Conservation (phyloP, 495 filamentous ascomycete genomes). For the Chaetomium fimeti region DNA sequence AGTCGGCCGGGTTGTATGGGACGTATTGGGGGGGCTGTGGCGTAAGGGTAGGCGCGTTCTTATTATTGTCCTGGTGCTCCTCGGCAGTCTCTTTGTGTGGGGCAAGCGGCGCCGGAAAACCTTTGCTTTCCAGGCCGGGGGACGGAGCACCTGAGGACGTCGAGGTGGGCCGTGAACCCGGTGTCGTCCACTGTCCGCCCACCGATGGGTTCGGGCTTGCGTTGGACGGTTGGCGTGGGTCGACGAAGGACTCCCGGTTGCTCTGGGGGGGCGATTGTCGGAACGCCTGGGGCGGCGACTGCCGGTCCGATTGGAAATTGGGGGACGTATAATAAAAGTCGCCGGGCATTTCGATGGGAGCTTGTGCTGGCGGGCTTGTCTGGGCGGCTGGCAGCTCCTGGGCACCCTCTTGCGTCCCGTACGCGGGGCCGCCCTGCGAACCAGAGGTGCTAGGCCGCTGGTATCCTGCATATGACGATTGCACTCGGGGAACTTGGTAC, state of each 20-base stretch:
- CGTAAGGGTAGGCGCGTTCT: constrained; percentile 26
- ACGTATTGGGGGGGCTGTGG: constrained; percentile 32
- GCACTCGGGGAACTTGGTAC: constrained; percentile 45
- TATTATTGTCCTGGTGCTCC: constrained; percentile 38
- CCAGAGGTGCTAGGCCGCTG: constrained; percentile 29
- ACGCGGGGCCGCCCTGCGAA: constrained; percentile 13
- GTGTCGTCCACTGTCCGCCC: constrained; percentile 27
- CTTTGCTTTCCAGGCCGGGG: constrained; percentile 40
- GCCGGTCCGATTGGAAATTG: constrained; percentile 23
- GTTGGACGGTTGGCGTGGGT: constrained; percentile 34
- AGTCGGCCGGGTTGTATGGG: constrained; percentile 48
- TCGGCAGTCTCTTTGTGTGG: constrained; percentile 44
- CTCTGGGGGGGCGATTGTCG: constrained; percentile 12
- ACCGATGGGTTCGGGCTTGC: constrained; percentile 21
- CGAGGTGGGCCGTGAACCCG: constrained; percentile 38
- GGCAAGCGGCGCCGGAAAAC: constrained; percentile 36
- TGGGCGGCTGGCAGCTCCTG: constrained; percentile 30
- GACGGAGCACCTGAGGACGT: constrained; percentile 36
- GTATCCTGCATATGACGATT: constrained; percentile 27
- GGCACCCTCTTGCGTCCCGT: constrained; percentile 18
- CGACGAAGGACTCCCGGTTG: constrained; percentile 38
- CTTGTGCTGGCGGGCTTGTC: constrained; percentile 17
- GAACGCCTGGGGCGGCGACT: constrained; percentile 22
- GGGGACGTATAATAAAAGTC: constrained; percentile 41
- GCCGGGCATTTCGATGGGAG: constrained; percentile 48